Conservation (phyloP, 129 eudicot species). For the Flaveria trinervia region DNA sequence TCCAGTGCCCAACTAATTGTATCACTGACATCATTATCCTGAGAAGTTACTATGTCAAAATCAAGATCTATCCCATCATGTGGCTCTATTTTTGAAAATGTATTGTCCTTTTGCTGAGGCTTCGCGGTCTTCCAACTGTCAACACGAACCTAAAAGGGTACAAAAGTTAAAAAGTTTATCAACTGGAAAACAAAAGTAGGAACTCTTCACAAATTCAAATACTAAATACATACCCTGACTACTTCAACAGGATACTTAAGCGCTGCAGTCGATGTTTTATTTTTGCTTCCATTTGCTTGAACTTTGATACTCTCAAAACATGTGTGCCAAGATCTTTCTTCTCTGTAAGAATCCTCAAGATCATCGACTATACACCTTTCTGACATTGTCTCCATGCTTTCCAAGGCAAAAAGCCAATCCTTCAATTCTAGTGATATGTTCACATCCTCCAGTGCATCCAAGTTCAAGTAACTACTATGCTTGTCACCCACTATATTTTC, state of each 20-base stretch:
- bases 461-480: slow-evolving; percentile 41
- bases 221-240: slow-evolving; percentile 53
- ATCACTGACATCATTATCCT: slow-evolving; percentile 44
- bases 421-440: slow-evolving; percentile 62
- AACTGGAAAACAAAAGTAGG: not conserved
- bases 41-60: slow-evolving; percentile 49
- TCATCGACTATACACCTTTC: slow-evolving; percentile 36
- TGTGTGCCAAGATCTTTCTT: slow-evolving; percentile 77
- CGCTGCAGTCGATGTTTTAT: slow-evolving; percentile 30
- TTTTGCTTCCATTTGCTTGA: slow-evolving; percentile 65
- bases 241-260: slow-evolving; percentile 64
- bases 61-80: slow-evolving; percentile 61
- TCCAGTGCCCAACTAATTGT: slow-evolving; percentile 61
- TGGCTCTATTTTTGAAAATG: slow-evolving; percentile 38
- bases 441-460: slow-evolving; percentile 74
- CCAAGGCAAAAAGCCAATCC: slow-evolving; percentile 87
- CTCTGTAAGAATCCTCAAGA: slow-evolving; percentile 50
- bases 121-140: slow-evolving; percentile 76
- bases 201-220: not conserved
- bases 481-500: slow-evolving; percentile 44
- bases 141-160: slow-evolving; percentile 60
- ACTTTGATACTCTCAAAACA: slow-evolving; percentile 59
- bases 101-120: slow-evolving; percentile 51
- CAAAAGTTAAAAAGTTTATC: not conserved
- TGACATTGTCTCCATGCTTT: slow-evolving; percentile 63